Conservation (phyloP, 2,329 filamentous ascomycete species). For the Phoma herbarum region DNA sequence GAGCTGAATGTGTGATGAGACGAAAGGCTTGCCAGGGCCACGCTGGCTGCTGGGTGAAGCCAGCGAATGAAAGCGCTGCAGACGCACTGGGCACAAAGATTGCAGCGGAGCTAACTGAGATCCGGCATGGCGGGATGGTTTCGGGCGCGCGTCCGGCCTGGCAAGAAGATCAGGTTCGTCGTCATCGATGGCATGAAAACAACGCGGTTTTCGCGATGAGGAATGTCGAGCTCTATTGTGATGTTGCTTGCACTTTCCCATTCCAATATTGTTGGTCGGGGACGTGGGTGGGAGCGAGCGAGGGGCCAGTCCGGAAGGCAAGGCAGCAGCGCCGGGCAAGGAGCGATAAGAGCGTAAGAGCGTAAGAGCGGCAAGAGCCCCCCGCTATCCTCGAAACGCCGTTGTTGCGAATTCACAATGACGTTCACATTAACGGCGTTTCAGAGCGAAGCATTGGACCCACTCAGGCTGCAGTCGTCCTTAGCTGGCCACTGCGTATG, state of each 20-base stretch:
- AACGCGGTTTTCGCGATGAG: slow-evolving; percentile 14
- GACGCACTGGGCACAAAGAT: slow-evolving; percentile 17
- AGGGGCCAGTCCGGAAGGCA: not conserved
- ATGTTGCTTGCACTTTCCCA: not conserved
- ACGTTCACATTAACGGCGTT: slow-evolving; percentile 24
- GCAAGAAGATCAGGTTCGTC: slow-evolving; percentile 35
- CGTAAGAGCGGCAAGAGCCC: slow-evolving; percentile 27
- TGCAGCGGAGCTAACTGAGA: slow-evolving; percentile 10
- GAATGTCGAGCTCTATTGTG: slow-evolving; percentile 8
- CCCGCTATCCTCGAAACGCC: slow-evolving; percentile 31
- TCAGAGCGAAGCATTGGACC: slow-evolving; percentile 17
- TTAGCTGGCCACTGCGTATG: slow-evolving; percentile 5
- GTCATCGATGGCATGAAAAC: slow-evolving; percentile 19
- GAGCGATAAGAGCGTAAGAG: slow-evolving; percentile 25
- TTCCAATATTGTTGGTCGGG: not conserved
- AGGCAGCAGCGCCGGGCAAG: slow-evolving; percentile 3
- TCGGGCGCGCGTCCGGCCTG: slow-evolving; percentile 9
- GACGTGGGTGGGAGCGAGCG: slow-evolving; percentile 1
- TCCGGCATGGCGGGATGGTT: slow-evolving; percentile 3
- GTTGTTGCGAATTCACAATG: slow-evolving; percentile 14
- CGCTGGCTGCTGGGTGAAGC: slow-evolving; percentile 1
- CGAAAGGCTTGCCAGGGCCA: slow-evolving; percentile 26
- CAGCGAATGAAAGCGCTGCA: slow-evolving; percentile 23
- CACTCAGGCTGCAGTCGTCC: not conserved
- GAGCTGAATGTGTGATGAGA: slow-evolving; percentile 34